Percentiles rank a stretch among this genome's conserved stretches.
These are phyloP conservation scores for Trichoderma breve DNA, from an alignment of 2,329 filamentous ascomycete genomes.

Conservation along the genomic window DNA sequence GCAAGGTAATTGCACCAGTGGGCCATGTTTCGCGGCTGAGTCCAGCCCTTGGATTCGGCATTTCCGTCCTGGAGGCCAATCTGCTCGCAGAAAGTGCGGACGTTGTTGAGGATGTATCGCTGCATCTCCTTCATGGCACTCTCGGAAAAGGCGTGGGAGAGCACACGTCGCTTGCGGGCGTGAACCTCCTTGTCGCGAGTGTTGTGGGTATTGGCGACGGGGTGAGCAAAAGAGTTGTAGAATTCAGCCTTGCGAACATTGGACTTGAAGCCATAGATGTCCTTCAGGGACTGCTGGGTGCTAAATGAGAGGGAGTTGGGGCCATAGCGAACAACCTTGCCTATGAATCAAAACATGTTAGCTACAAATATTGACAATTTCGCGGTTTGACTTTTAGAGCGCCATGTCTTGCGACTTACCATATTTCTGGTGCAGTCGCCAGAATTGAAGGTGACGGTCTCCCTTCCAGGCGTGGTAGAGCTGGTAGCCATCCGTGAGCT, in stretches of 20 bases:
- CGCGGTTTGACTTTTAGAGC: background rate
- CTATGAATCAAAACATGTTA: constrained; percentile 33
- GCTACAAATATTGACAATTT: background rate
- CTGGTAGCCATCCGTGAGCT: constrained; percentile 62
- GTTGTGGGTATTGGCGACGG: constrained; percentile 71
- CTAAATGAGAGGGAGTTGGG: constrained; percentile 79
- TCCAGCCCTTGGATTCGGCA: constrained; percentile 56
- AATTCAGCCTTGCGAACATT: constrained; percentile 68
- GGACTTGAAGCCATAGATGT: constrained; percentile 63
- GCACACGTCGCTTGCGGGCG: constrained; percentile 67
- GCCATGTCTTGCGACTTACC: constrained; percentile 41
- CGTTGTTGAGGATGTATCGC: constrained; percentile 62
- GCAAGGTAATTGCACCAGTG: constrained; percentile 62
- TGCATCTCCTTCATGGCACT: constrained; percentile 66
- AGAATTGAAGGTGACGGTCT: constrained; percentile 71
- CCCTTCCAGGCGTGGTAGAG: constrained; percentile 74
- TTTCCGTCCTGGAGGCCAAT: constrained; percentile 45
- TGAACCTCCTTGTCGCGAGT: constrained; percentile 66
- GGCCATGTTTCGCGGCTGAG: constrained; percentile 58
- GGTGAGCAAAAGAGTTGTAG: constrained; percentile 71
- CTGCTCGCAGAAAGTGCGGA: constrained; percentile 63
- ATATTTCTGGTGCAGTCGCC: constrained; percentile 68
- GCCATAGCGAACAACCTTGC: constrained; percentile 70
- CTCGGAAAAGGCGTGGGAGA: constrained; percentile 71
- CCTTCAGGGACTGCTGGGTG: constrained; percentile 63